phyloP scores from a whole-genome alignment of 495 filamentous ascomycete genomes.

The Entonaema liquescens region DNA sequence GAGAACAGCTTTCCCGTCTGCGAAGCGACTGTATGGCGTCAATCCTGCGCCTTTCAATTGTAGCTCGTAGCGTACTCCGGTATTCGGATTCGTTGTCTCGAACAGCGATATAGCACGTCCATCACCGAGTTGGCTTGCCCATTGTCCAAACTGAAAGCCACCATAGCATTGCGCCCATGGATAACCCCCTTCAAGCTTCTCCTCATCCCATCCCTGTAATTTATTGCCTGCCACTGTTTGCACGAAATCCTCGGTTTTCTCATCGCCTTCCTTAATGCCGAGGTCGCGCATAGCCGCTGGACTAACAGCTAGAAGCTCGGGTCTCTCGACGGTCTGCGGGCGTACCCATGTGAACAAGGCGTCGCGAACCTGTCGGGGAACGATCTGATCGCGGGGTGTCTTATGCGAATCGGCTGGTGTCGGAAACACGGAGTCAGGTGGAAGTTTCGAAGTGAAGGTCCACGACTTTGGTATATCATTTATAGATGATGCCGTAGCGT shows the following conservation, averaged over 20 bases:
- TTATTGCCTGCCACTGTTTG: constrained; percentile 81
- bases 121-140: constrained; percentile 96
- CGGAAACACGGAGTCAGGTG: constrained; percentile 79
- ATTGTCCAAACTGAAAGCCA: constrained; percentile 84
- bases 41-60: constrained; percentile 93
- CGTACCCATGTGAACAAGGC: constrained; percentile 92
- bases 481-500: constrained; percentile 56
- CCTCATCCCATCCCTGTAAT: constrained; percentile 67
- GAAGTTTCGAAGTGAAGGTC: constrained; percentile 80
- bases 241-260: constrained; percentile 77
- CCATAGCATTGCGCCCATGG: constrained; percentile 99
- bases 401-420: constrained; percentile 82
- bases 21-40: constrained; percentile 95
- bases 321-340: constrained; percentile 71
- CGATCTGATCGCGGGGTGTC: constrained; percentile 76
- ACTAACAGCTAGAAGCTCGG: constrained; percentile 83
- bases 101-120: constrained; percentile 94
- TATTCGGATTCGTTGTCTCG: constrained; percentile 80
- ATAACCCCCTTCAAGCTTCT: constrained; percentile 74
- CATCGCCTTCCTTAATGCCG: constrained; percentile 72
- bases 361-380: constrained; percentile 82
- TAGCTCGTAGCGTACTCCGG: constrained; percentile 79
- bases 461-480: constrained; percentile 84
- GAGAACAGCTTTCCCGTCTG: constrained; percentile 95
- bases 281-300: constrained; percentile 79